Base-by-base conservation (phyloP, 176 grass and related monocot genomes). In the Avena sativa region DNA sequence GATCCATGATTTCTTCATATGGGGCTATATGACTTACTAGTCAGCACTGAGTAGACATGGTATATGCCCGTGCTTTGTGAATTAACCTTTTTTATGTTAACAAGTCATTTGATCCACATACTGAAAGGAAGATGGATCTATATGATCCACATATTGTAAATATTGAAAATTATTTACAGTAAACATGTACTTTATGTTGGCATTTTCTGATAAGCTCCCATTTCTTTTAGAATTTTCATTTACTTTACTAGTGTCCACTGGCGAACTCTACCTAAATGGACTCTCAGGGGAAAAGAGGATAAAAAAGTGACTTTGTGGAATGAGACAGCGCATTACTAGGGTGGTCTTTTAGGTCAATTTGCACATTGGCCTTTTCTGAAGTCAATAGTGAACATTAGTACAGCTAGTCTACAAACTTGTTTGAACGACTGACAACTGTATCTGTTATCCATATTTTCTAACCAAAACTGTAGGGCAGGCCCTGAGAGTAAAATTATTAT, bases 1-100 rank as follows among this genome's bases (percentile, higher is more conserved):
- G 15, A 71, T 80, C 12, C 56, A 74, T 71, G 30, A 15, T 82
- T 77, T 60, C 49, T 57, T 81, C 13, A 36, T 46, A 76, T 10
- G 65, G 50, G 58, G 20, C 2, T 69, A 49, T 60, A 38, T 36
- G 7, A 75, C 52, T 85, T 89, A 23, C 36, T 83, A 57, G 67
- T 75, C 68, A 85, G 36, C 82, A 85, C 14, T 85, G 88, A 86
- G 70, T 86, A 77, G 83, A 76, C 50, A 70, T 90, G 69, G 15
- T 59, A 59, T 59, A 26, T 86, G 51, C 3, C 26, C 77, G 69
- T 46, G 25, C 62, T 81, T 81, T 76, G 8, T 86, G 59, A 79
- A 81, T 81, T 40, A 43, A 6, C 88, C 77, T 85, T 89, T 85
- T 71, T 76, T 8, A 16, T 79, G 26, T 76, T 85, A 58, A 23